Evolutionary conservation across 208 protist species (phyloP), one percentile per base, ranked within the genome.

Genomic region (Trypanosoma melophagium): DNA sequence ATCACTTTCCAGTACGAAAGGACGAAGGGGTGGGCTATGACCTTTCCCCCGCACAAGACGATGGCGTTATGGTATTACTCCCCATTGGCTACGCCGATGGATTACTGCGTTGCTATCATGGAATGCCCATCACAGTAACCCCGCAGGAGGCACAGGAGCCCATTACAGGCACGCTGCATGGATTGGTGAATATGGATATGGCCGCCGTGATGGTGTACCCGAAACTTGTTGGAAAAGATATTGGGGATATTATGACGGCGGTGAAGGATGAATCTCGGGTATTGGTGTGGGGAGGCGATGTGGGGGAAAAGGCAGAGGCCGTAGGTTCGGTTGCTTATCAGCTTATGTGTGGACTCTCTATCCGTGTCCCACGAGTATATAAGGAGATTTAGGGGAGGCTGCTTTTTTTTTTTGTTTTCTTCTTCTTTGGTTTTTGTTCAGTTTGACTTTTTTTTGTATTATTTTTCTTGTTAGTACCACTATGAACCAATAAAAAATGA

Each of bases 141-240:
- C 75, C 82, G 2, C 47, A 60, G 4, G 54, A 45, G 3, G 62
- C 60, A 19, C 3, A 19, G 9, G 59, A 54, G 9, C 21, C 42
- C 16, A 45, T 89, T 14, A 54, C 77, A 7, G 79, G 83, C 3
- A 44, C 71, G 22, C 69, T 83, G 45, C 74, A 83, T 64, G 77
- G 79, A 47, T 75, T 80, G 60, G 71, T 85, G 44, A 83, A 85
- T 71, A 83, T 89, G 76, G 83, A 85, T 47, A 71, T 80, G 49
- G 49, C 71, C 2, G 76, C 69, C 1, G 69, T 85, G 28, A 62
- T 68, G 22, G 70, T 89, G 16, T 62, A 70, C 55, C 83, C 79
- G 5, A 45, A 63, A 21, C 35, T 65, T 31, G 66, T 74, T 31
- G 71, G 68, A 12, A 74, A 68, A 35, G 60, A 58, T 42, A 58